Evolutionary conservation across 1,284 basidiomycete species (phyloP).

Genomic region (Cutaneotrichosporon sp.): DNA sequence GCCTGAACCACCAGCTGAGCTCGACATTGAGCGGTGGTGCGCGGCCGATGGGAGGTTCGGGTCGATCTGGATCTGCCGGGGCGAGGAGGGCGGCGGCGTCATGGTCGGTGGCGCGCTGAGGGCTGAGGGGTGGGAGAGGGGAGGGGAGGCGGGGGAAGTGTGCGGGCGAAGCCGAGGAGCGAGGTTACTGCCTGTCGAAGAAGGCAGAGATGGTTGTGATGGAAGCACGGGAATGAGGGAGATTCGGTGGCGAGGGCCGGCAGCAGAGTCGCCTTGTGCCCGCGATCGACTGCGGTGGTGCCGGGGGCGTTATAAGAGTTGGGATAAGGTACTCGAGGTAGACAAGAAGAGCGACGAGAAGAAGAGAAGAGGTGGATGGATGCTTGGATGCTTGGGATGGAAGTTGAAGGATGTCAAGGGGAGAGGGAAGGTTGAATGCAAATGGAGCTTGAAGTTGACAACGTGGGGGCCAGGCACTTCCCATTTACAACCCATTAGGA

Average conservation of each 20-base stretch:
- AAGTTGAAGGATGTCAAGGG: neutral
- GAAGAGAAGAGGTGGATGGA: neutral
- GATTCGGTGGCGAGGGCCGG: neutral
- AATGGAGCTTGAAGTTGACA: neutral
- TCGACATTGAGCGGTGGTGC: conserved; percentile 23
- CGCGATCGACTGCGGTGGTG: no score
- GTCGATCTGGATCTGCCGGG: conserved; percentile 34
- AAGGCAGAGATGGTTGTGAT: no score
- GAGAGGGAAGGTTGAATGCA: neutral
- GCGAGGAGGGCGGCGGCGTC: conserved; percentile 31
- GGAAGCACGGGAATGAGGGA: no score
- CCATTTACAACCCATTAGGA: no score
- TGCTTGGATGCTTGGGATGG: neutral
- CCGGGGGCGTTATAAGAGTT: neutral
- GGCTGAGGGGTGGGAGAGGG: neutral
- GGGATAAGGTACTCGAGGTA: neutral
- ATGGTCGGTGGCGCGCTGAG: no score
- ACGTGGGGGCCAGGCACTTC: neutral
- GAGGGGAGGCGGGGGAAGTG: neutral
- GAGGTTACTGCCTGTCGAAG: no score
- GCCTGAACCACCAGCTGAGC: conserved; percentile 1
- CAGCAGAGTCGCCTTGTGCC: neutral
- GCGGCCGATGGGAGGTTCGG: conserved; percentile 25
- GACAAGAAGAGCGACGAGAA: neutral
- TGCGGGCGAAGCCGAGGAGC: conserved; percentile 7